These are phyloP conservation scores for Dalbergia cochinchinensis DNA, from an alignment of 306 rosid genomes.

Conservation along the genomic window DNA sequence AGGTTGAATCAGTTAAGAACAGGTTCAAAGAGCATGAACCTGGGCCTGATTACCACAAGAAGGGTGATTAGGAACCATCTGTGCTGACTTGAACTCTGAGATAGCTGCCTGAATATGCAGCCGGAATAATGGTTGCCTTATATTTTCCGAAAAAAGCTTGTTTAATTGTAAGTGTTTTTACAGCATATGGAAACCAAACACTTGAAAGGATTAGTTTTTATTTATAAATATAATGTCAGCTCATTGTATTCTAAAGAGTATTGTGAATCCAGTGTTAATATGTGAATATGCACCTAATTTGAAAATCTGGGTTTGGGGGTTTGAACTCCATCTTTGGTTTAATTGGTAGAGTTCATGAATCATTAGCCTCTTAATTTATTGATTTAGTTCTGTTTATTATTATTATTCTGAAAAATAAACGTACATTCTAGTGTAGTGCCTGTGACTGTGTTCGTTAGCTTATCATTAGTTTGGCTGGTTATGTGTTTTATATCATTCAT, in stretches of 20 bases:
- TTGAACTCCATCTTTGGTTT: neutral
- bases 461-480: slow-evolving; percentile 17
- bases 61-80: slow-evolving; percentile 27
- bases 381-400: neutral
- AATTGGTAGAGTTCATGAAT: slow-evolving; percentile 18
- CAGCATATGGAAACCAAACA: too few species aligned
- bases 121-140: slow-evolving; percentile 44
- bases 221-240: too few species aligned
- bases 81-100: neutral
- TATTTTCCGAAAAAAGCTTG: slow-evolving; percentile 20
- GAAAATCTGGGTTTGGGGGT: slow-evolving; percentile 21
- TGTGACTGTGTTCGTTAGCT: neutral
- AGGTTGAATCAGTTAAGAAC: slow-evolving; percentile 43
- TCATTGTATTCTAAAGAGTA: neutral
- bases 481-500: slow-evolving; percentile 6
- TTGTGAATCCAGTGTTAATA: slow-evolving; percentile 20
- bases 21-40: slow-evolving; percentile 45
- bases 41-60: slow-evolving; percentile 23
- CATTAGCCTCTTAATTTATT: neutral
- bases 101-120: slow-evolving; percentile 20
- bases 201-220: too few species aligned
- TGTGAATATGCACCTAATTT: neutral
- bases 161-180: slow-evolving; percentile 27
- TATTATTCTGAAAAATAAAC: too few species aligned
- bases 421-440: neutral